These are phyloP conservation scores for Ogataea dorogensis DNA, from an alignment of 805 yeast genomes.

Conservation along the genomic window DNA sequence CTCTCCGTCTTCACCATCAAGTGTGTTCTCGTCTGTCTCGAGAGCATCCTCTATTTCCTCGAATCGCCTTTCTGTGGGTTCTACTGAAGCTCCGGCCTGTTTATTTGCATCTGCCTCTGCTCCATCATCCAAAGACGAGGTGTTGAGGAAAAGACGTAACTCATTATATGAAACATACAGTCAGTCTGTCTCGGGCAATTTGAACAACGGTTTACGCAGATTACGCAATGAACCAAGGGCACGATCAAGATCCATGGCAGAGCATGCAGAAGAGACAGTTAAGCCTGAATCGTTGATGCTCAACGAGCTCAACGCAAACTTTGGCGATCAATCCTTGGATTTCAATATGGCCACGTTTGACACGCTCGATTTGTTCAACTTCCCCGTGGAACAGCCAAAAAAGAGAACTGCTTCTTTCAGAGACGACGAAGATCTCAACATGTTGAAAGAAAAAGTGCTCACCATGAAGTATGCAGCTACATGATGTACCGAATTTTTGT, in stretches of 20 bases:
- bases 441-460: slow-evolving; percentile 31
- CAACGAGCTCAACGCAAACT: slow-evolving; percentile 21
- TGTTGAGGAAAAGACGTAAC: slow-evolving; percentile 19
- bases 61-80: slow-evolving; percentile 28
- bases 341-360: slow-evolving; percentile 1
- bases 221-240: slow-evolving; percentile 20
- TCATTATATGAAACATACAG: slow-evolving; percentile 28
- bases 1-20: slow-evolving; percentile 30
- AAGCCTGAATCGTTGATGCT: slow-evolving; percentile 19
- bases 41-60: slow-evolving; percentile 31
- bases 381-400: slow-evolving; percentile 6
- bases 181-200: slow-evolving; percentile 26
- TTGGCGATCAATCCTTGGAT: slow-evolving; percentile 18
- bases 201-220: slow-evolving; percentile 28
- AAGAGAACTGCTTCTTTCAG: slow-evolving; percentile 23
- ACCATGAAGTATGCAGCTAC: slow-evolving; percentile 27
- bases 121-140: slow-evolving; percentile 16
- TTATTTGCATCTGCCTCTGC: slow-evolving; percentile 33
- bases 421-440: slow-evolving; percentile 32
- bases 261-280: slow-evolving; percentile 14
- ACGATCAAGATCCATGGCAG: slow-evolving; percentile 18
- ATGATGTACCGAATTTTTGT: slow-evolving; percentile 6
- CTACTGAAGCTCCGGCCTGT: slow-evolving; percentile 21
- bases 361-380: slow-evolving; percentile 12
- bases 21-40: slow-evolving; percentile 30